Conservation (phyloP, 768 basidiomycete species). For the Wakefieldia striispora region DNA sequence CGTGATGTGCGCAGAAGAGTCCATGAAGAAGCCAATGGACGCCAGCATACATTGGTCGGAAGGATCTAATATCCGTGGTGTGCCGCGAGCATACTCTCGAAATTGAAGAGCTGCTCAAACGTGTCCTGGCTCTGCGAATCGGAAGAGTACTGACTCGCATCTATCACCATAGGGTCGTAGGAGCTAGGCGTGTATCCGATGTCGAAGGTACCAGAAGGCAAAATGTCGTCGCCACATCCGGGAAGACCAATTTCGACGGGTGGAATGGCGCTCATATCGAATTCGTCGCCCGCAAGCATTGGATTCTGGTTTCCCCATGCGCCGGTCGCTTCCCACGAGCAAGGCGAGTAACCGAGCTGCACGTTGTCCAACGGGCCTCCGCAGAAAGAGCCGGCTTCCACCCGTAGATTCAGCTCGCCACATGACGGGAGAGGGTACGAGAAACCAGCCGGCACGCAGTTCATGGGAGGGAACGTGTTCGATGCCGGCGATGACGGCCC, state of each 20-base stretch:
- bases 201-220: constrained; percentile 15
- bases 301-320: constrained; percentile 36
- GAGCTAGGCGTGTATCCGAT: constrained; percentile 22
- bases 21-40: constrained; percentile 32
- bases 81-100: constrained; percentile 34
- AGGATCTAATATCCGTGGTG: constrained; percentile 32
- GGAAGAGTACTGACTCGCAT: constrained; percentile 30
- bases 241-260: constrained; percentile 59
- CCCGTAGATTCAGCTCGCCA: constrained; percentile 14
- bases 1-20: constrained; percentile 24
- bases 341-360: constrained; percentile 30
- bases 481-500: constrained; percentile 51
- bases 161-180: constrained; percentile 28
- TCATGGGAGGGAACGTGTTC: constrained; percentile 47
- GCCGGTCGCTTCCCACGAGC: constrained; percentile 31
- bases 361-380: constrained; percentile 23
- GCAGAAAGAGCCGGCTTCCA: constrained; percentile 15
- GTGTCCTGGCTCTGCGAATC: constrained; percentile 33
- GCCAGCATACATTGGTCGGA: constrained; percentile 36
- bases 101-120: constrained; percentile 37
- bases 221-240: constrained; percentile 38
- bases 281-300: constrained; percentile 57
- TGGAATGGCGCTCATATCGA: constrained; percentile 63
- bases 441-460: constrained; percentile 18
- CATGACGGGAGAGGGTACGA: constrained; percentile 20